phyloP scores from a whole-genome alignment of 2,329 filamentous ascomycete species.

The Amphichorda felina region DNA sequence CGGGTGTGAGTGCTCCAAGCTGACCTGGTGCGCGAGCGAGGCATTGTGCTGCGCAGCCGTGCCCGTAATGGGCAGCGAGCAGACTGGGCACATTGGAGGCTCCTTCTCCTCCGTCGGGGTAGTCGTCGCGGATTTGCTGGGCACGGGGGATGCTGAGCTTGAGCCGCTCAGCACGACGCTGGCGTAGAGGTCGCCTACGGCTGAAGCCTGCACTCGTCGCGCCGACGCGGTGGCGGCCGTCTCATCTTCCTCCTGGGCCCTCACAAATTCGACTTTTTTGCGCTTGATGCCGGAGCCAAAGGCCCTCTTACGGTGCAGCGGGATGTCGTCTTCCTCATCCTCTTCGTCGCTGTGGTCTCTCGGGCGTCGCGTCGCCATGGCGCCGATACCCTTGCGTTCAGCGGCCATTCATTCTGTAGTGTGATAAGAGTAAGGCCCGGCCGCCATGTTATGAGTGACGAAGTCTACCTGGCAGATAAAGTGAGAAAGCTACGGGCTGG shows the following conservation, averaged over 20 bases:
- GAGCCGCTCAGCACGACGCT: slow-evolving; percentile 44
- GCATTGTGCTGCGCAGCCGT: slow-evolving; percentile 36
- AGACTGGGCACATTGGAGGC: slow-evolving; percentile 18
- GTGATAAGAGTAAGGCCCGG: too few species aligned
- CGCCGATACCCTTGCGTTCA: too few species aligned
- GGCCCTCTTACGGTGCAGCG: slow-evolving; percentile 38
- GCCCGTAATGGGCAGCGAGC: slow-evolving; percentile 20
- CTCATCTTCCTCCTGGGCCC: slow-evolving; percentile 29
- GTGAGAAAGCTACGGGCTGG: too few species aligned
- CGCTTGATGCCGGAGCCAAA: slow-evolving; percentile 46
- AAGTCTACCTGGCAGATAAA: too few species aligned
- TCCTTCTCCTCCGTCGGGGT: slow-evolving; percentile 3
- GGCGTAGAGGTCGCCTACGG: slow-evolving; percentile 50
- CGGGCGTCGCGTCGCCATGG: slow-evolving; percentile 13
- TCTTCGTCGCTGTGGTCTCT: slow-evolving; percentile 10
- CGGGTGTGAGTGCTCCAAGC: slow-evolving; percentile 55
- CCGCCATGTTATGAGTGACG: too few species aligned
- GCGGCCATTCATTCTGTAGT: too few species aligned
- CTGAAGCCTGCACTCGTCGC: slow-evolving; percentile 11
- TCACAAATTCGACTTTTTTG: slow-evolving; percentile 44
- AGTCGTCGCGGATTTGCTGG: slow-evolving; percentile 6
- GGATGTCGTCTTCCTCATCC: slow-evolving; percentile 31
- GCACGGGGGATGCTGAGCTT: slow-evolving; percentile 5
- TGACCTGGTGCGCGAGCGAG: slow-evolving; percentile 60
- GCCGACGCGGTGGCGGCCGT: slow-evolving; percentile 12